Evolutionary conservation across 2,329 filamentous ascomycete species (phyloP).

Genomic region (Alternaria burnsii): DNA sequence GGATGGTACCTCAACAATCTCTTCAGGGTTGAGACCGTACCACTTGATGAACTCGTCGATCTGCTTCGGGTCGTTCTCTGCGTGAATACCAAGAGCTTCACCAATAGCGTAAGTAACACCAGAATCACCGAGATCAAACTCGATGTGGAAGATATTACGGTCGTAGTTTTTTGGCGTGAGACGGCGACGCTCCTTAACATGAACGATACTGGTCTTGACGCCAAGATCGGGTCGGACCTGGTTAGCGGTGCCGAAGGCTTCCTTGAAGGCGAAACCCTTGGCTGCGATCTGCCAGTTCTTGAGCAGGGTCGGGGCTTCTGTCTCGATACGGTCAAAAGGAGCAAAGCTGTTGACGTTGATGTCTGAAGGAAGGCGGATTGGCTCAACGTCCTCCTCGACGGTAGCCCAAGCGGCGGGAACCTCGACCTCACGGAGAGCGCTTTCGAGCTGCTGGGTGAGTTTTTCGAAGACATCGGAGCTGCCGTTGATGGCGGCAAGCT

Average conservation of each 20-base stretch:
- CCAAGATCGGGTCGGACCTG: slow-evolving; percentile 84
- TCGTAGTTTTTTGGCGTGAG: slow-evolving; percentile 89
- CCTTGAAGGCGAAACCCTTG: slow-evolving; percentile 91
- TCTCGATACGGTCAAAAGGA: slow-evolving; percentile 77
- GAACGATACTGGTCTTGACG: slow-evolving; percentile 85
- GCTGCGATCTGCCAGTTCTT: slow-evolving; percentile 84
- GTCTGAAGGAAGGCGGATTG: slow-evolving; percentile 66
- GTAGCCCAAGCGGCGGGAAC: slow-evolving; percentile 83
- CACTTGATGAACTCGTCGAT: slow-evolving; percentile 87
- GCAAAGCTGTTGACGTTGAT: slow-evolving; percentile 84
- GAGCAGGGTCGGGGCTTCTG: slow-evolving; percentile 71
- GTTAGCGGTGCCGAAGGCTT: slow-evolving; percentile 80
- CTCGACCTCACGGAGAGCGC: slow-evolving; percentile 75
- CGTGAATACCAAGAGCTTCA: slow-evolving; percentile 94
- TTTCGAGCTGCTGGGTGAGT: slow-evolving; percentile 67
- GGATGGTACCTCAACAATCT: slow-evolving; percentile 89
- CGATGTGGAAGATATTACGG: slow-evolving; percentile 99
- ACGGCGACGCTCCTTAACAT: slow-evolving; percentile 93
- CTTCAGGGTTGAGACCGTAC: slow-evolving; percentile 83
- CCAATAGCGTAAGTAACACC: slow-evolving; percentile 97
- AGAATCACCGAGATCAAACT: slow-evolving; percentile 92
- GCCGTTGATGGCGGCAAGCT: slow-evolving; percentile 69
- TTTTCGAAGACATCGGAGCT: slow-evolving; percentile 70
- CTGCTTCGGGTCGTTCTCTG: slow-evolving; percentile 84
- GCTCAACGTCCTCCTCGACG: slow-evolving; percentile 65